Evolutionary conservation across 345 rosid genomes (phyloP), one percentile per base, ranked within the genome.

Genomic region (Fremontodendron californicum): DNA sequence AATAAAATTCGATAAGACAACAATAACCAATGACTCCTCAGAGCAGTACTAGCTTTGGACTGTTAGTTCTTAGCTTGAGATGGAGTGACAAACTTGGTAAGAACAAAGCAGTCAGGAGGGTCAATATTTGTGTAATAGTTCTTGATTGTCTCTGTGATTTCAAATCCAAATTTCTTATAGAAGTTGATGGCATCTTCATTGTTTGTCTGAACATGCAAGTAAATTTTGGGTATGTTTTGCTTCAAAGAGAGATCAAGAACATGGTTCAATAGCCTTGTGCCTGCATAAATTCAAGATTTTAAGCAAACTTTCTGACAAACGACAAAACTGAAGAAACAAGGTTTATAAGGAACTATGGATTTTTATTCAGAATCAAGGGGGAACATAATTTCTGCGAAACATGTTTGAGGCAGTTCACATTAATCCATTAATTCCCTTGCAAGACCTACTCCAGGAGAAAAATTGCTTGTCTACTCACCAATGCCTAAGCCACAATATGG

Each of bases 151-250:
- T n/a, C n/a, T n/a, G n/a, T n/a, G n/a, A n/a, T n/a, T n/a, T n/a
- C n/a, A n/a, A n/a, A n/a, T n/a, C n/a, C n/a, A n/a, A n/a, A n/a
- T n/a, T n/a, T n/a, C n/a, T n/a, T n/a, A n/a, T n/a, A n/a, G n/a
- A n/a, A 93, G 79, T 88, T 89, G 87, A 93, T 90, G 13, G 98
- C 99, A 23, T 95, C 98, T 65, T 93, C 94, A 67, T 95, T 93
- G 88, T 95, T 92, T 43, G 96, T 93, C 87, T 95, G 99, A 78
- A 95, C 99, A 31, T 95, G 98, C 88, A 95, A 90, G 89, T 93
- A 95, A 81, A 95, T 82, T 86, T 93, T 96, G n/a, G 88, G 83
- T 51, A 89, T 87, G 83, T 86, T 89, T 82, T 89, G 92, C 90
- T 88, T 92, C 70, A 82, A 76, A 81, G 90, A 83, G 83, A 89